Evolutionary conservation across 805 yeast genomes (phyloP), one percentile per base, ranked within the genome.

Genomic region (Candida peoriensis): DNA sequence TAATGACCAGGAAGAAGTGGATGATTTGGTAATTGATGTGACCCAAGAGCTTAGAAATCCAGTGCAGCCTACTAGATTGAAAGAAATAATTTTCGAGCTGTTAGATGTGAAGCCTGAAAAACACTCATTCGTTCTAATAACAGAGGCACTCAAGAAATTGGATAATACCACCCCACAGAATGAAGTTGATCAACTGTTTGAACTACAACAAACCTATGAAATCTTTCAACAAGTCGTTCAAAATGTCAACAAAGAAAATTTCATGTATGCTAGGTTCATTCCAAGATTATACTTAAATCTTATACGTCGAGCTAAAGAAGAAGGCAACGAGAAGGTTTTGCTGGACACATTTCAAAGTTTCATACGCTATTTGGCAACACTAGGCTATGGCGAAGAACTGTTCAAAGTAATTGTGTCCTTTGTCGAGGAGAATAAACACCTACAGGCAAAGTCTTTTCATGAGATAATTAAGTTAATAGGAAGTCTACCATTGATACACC

Each of bases 221-320:
- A 22, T 50, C 10, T 48, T 32, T 24, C 10, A 14, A 2, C 32
- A 33, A 15, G 47, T 44, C 18, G 24, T 42, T 19, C 33, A 24
- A 4, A 14, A 31, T 13, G 28, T 46, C 19, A 32, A 42, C 3
- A 34, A 17, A 8, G 43, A 41, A 8, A 50, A 46, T 33, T 50
- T 41, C 33, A 30, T 39, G 18, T 34, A 48, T 14, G 55, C 55
- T 1, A 34, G 53, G 13, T 50, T 50, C 23, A 31, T 50, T 5
- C 55, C 55, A 3, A 20, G 51, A 4, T n/a, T 50, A 13, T 50
- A 48, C 33, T 34, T 50, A 2, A 44, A 44, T n/a, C 32, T 48
- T 25, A 21, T 47, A n/a, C 32, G 33, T 12, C 15, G 28, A 7
- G 40, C 38, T 1, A 23, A 32, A 11, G 22, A 13, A 1, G 4